Base-by-base conservation (phyloP, 768 basidiomycete species). In the Vishniacozyma victoriae region DNA sequence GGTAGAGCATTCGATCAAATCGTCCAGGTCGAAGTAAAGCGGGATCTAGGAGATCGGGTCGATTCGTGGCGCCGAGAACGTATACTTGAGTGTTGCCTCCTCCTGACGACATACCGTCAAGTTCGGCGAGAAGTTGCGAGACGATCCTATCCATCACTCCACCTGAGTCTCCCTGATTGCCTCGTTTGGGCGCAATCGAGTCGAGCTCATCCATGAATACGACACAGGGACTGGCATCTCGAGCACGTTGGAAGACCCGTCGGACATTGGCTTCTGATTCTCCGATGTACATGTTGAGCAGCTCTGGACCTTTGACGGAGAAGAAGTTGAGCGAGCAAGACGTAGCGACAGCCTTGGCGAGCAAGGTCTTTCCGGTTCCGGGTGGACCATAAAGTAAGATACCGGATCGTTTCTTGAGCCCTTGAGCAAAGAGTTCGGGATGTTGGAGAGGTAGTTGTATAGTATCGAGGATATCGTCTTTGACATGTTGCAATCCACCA, bases 141-240 rank as follows among this genome's bases (percentile, higher is more conserved):
- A 96, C 92, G 62, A 96, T 95, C 15, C 92, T 80, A 71, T 96
- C 92, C 91, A 96, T 96, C 14, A 96, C 92, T 11, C 92, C 92
- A 19, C 91, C 92, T 26, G 90, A 92, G 68, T 96, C 92, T 0
- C 92, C 92, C 60, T 91, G 88, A 59, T 88, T 87, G 15, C 92
- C 92, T 55, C 92, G 79, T 69, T 92, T 91, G 0, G 92, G 92
- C 29, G 92, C 92, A 22, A 96, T 83, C 1, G 86, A 88, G 71
- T 96, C 92, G 22, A 96, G 76, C 70, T 96, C 92, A 71, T 96
- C 92, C 71, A 96, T 95, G 72, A 96, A 96, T 41, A 96, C 86
- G 38, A 95, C 85, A 71, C 92, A 96, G 6, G 92, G 92, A 44
- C 82, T 82, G 1, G 92, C 92, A 73, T 92, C 90, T 44, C 87